Evolutionary conservation across 345 rosid species (phyloP).

Genomic region (Nasturtium officinale): DNA sequence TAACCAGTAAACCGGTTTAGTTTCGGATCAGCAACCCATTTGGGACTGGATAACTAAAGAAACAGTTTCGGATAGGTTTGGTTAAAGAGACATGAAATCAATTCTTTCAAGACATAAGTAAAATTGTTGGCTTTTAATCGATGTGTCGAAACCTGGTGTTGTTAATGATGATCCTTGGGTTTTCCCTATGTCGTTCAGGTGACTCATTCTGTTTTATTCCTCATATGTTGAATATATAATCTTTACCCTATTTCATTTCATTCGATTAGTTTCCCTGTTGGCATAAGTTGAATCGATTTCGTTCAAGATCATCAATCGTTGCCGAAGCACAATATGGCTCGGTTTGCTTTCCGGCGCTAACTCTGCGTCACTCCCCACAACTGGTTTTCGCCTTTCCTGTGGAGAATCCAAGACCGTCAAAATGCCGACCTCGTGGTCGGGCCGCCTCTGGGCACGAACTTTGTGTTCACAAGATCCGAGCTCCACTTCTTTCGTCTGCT

Average conservation of each 20-base stretch:
- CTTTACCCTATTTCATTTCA: not conserved
- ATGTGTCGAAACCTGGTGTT: slow-evolving; percentile 47
- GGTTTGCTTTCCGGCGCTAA: slow-evolving; percentile 83
- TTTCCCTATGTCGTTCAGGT: slow-evolving; percentile 50
- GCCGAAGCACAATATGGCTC: slow-evolving; percentile 82
- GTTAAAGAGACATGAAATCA: not conserved
- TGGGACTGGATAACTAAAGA: not conserved
- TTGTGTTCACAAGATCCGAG: slow-evolving; percentile 50
- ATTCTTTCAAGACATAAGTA: slow-evolving; percentile 22
- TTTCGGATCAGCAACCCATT: not conserved
- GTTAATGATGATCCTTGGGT: slow-evolving; percentile 14
- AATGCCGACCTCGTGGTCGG: slow-evolving; percentile 76
- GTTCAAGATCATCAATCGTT: slow-evolving; percentile 73
- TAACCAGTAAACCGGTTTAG: not conserved
- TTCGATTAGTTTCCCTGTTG: not conserved
- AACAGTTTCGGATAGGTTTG: not conserved
- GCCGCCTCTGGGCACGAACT: slow-evolving; percentile 85
- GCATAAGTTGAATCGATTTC: slow-evolving; percentile 55
- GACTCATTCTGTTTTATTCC: not conserved
- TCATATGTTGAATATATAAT: not conserved
- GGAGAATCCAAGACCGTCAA: slow-evolving; percentile 64
- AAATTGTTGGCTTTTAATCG: slow-evolving; percentile 37
- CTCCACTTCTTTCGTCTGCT: slow-evolving; percentile 58
- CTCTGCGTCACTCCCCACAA: slow-evolving; percentile 66
- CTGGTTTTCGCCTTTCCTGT: slow-evolving; percentile 64